Evolutionary conservation across 2,329 filamentous ascomycete species (phyloP), one percentile per base, ranked within the genome.

Genomic region (Ustulina deusta): DNA sequence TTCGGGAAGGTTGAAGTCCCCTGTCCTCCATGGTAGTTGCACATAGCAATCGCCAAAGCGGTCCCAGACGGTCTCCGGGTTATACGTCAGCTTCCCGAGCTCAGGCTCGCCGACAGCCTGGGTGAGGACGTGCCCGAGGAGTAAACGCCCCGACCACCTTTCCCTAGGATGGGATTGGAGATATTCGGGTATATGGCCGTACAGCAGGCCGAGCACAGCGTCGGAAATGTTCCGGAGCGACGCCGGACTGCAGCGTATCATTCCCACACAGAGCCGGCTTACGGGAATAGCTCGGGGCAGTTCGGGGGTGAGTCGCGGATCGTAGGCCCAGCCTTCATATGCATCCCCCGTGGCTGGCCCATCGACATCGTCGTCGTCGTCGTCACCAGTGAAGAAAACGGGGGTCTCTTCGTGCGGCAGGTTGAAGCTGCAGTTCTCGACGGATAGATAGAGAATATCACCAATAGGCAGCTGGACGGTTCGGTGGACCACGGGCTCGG

Each of bases 381-480:
- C 70, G 2, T 62, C 63, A n/a, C 62, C 65, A 22, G 44, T 20
- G 3, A 25, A 34, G 2, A 67, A 22, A 7, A 67, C 56, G 0
- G 51, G 60, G 9, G 25, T 2, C 55, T 79, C 77, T 58, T 78
- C 77, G 36, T 65, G 69, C 0, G 73, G 72, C 5, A 79, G 66
- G 58, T 77, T 78, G 69, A 78, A 78, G 70, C 77, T 78, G 68
- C 76, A 78, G 68, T 79, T 79, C 68, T 78, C 77, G 48, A 77
- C 52, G 0, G 74, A 76, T 6, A 79, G 71, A 48, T 65, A 66
- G 2, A 78, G 69, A 11, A 78, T 59, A 25, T 79, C 77, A 52
- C 76, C 70, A 0, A 70, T 36, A 56, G 73, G 71, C 1, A 78
- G 69, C 6, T 66, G 46, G 20, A 78, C 57, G 9, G 22, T 67